phyloP scores from a whole-genome alignment of 148 eudicot genomes.

The Rhododendron kiyosumense region DNA sequence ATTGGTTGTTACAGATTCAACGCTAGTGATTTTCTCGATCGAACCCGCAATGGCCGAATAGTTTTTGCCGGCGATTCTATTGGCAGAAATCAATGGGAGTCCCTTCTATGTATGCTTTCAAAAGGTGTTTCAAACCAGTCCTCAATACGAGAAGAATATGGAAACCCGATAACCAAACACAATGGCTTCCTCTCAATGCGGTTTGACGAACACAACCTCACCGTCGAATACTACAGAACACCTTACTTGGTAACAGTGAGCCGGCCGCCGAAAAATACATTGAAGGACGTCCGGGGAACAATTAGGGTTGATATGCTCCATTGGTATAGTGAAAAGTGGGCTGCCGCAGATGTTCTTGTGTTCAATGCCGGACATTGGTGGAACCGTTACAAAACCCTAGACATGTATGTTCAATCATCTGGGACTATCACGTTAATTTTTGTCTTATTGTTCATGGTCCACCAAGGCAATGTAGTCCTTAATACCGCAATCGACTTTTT shows the following conservation, averaged over 20 bases:
- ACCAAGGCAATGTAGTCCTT: no score
- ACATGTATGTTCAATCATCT: conserved; percentile 29
- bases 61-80: conserved; percentile 58
- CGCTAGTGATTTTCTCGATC: conserved; percentile 34
- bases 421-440: no score
- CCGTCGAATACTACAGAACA: conserved; percentile 60
- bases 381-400: conserved; percentile 60
- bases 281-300: conserved; percentile 32
- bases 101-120: conserved; percentile 40
- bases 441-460: no score
- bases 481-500: neutral
- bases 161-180: conserved; percentile 61
- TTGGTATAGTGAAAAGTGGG: conserved; percentile 56
- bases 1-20: conserved; percentile 1
- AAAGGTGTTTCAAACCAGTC: neutral
- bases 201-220: conserved; percentile 57
- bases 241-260: conserved; percentile 53
- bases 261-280: conserved; percentile 35
- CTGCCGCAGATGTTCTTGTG: conserved; percentile 39
- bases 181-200: conserved; percentile 47
- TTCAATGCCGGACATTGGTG: conserved; percentile 76
- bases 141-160: conserved; percentile 44
- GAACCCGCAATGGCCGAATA: conserved; percentile 46
- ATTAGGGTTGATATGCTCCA: conserved; percentile 64
- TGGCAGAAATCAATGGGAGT: conserved; percentile 62